phyloP scores from a whole-genome alignment of 1,284 basidiomycete species.

The Ceratobasidium sp. region DNA sequence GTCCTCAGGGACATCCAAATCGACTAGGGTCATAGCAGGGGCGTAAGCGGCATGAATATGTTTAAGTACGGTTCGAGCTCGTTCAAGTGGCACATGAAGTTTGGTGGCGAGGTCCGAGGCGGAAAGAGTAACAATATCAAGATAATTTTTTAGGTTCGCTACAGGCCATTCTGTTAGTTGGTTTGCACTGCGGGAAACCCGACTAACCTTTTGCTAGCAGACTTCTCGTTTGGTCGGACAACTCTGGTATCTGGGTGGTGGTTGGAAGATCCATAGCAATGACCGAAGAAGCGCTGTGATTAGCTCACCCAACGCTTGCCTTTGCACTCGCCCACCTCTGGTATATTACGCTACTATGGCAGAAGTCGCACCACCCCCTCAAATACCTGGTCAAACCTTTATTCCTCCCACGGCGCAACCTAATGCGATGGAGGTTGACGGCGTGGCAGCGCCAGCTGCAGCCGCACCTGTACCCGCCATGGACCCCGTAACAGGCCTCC shows the following conservation, averaged over 20 bases:
- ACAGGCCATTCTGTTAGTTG: neutral
- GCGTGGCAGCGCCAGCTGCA: constrained; percentile 18
- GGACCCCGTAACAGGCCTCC: constrained; percentile 41
- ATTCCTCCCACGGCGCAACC: constrained; percentile 27
- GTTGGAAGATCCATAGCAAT: constrained; percentile 37
- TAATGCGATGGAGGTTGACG: constrained; percentile 35
- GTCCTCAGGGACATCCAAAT: constrained; percentile 46
- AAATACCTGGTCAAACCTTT: constrained; percentile 41
- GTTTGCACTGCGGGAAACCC: neutral
- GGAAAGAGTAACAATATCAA: constrained; percentile 54
- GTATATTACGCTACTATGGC: constrained; percentile 16
- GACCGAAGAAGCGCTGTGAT: constrained; percentile 22
- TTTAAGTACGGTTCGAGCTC: constrained; percentile 41
- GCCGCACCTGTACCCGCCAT: constrained; percentile 14
- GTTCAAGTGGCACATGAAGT: constrained; percentile 49
- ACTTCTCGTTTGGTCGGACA: constrained; percentile 35
- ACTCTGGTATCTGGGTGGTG: constrained; percentile 39
- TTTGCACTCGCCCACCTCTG: constrained; percentile 18
- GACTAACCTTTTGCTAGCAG: constrained; percentile 28
- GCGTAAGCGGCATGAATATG: constrained; percentile 48
- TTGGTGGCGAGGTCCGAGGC: constrained; percentile 52
- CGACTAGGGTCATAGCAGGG: constrained; percentile 50
- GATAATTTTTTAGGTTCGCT: constrained; percentile 41
- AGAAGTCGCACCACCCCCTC: constrained; percentile 34
- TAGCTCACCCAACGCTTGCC: constrained; percentile 24